Evolutionary conservation across 2,329 filamentous ascomycete species (phyloP).

Genomic region (Colletotrichum shisoi): DNA sequence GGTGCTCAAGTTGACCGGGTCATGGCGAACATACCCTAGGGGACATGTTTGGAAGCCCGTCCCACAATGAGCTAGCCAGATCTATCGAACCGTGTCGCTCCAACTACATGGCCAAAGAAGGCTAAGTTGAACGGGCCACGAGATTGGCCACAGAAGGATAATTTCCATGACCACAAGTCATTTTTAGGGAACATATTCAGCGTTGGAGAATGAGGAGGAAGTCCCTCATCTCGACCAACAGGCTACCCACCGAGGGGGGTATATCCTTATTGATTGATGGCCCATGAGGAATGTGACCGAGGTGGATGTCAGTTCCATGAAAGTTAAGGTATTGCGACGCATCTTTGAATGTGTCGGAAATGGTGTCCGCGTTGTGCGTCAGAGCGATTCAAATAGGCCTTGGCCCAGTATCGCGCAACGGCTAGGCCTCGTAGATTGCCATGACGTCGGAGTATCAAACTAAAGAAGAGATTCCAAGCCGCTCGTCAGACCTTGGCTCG

Average conservation of each 20-base stretch:
- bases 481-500: slow-evolving; percentile 17
- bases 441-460: slow-evolving; percentile 27
- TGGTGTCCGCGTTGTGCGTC: slow-evolving; percentile 16
- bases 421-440: slow-evolving; percentile 17
- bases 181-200: slow-evolving; percentile 10
- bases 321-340: slow-evolving; percentile 2
- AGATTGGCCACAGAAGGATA: slow-evolving; percentile 15
- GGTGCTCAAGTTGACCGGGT: slow-evolving; percentile 14
- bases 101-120: slow-evolving; percentile 23
- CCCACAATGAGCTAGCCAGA: slow-evolving; percentile 32
- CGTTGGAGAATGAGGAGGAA: background rate
- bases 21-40: slow-evolving; percentile 20
- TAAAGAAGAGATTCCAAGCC: slow-evolving; percentile 24
- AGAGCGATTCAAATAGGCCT: background rate
- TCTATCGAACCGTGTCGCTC: slow-evolving; percentile 32
- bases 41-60: slow-evolving; percentile 20
- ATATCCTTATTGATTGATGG: slow-evolving; percentile 9
- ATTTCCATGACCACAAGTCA: slow-evolving; percentile 21
- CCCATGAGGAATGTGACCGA: slow-evolving; percentile 29
- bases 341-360: slow-evolving; percentile 14
- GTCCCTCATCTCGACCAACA: slow-evolving; percentile 17
- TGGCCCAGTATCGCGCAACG: slow-evolving; percentile 8
- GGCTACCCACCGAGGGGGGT: slow-evolving; percentile 4
- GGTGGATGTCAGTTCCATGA: slow-evolving; percentile 22
- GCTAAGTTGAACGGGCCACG: slow-evolving; percentile 11